Evolutionary conservation across 345 rosid genomes (phyloP).

Genomic region (Alliaria petiolata): DNA sequence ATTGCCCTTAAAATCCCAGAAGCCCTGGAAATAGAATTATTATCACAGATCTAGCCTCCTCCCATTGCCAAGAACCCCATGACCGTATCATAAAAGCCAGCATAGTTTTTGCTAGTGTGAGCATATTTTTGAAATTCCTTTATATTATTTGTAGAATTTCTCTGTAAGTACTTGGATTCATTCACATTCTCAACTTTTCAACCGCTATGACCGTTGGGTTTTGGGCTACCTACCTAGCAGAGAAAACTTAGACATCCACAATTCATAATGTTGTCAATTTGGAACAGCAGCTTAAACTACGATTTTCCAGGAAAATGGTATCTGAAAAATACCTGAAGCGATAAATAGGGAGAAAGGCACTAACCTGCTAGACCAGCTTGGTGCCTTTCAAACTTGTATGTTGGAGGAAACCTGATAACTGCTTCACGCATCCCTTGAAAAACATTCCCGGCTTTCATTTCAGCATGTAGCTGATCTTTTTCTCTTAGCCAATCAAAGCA

Average conservation of each 20-base stretch:
- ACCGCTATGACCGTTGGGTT: background rate
- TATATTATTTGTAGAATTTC: background rate
- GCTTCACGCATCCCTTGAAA: slow-evolving; percentile 94
- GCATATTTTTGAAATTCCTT: background rate
- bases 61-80: background rate
- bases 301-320: background rate
- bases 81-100: background rate
- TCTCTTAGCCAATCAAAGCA: slow-evolving; percentile 86
- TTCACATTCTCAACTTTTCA: background rate
- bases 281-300: background rate
- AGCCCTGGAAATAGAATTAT: background rate
- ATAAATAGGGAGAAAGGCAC: slow-evolving; percentile 3
- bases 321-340: background rate
- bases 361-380: slow-evolving; percentile 74
- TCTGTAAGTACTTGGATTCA: background rate
- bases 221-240: too few species aligned
- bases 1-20: background rate
- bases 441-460: slow-evolving; percentile 78
- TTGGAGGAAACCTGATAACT: slow-evolving; percentile 70
- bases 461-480: slow-evolving; percentile 71
- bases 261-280: background rate
- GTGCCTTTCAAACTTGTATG: slow-evolving; percentile 75
- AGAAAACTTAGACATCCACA: background rate
- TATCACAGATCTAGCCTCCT: slow-evolving; percentile 1
- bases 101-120: too few species aligned